Evolutionary conservation across 495 filamentous ascomycete genomes (phyloP), one percentile per base, ranked within the genome.

Genomic region (Hypoxylon fragiforme): DNA sequence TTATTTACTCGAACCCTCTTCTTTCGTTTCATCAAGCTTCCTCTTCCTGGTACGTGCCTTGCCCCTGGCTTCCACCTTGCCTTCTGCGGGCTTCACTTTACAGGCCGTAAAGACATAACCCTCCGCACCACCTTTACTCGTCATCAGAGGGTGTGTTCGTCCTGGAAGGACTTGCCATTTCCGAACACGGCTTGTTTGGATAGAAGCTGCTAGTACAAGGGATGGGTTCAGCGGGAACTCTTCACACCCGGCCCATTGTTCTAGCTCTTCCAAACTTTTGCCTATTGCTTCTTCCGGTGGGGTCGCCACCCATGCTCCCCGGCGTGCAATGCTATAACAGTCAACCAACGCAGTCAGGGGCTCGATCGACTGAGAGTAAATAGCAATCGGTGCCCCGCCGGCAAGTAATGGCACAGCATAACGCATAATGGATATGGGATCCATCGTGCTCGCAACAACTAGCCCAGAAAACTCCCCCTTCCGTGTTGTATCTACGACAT

Each of bases 141-240:
- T 94, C 94, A 98, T 98, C 28, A 92, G 62, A 13, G 94, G 94
- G 72, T 98, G 94, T 46, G 94, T 97, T 39, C 94, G 76, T 2
- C 91, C 90, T 0, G 94, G 95, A 21, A 97, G 72, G 1, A 96
- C 91, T 74, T 98, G 94, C 87, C 88, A 97, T 21, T 78, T 75
- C 42, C 88, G 80, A 13, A 85, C 82, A 9, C 88, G 78, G 9
- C 82, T 84, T 6, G 84, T 90, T 66, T 97, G 90, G 41, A 98
- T 74, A 28, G 81, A 85, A 7, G 90, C 85, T 1, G 85, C 87
- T 8, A 97, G 78, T 12, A 98, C 56, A 18, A 94, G 69, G 7
- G 89, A 87, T 4, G 94, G 94, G 59, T 97, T 88, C 5, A 95
- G 65, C 0, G 86, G 82, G 70, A 95, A 96, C 45, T 90, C 85